Evolutionary conservation across 1,139 yeast genomes (phyloP), one percentile per base, ranked within the genome.

Genomic region (Yamadazyma blattariae): DNA sequence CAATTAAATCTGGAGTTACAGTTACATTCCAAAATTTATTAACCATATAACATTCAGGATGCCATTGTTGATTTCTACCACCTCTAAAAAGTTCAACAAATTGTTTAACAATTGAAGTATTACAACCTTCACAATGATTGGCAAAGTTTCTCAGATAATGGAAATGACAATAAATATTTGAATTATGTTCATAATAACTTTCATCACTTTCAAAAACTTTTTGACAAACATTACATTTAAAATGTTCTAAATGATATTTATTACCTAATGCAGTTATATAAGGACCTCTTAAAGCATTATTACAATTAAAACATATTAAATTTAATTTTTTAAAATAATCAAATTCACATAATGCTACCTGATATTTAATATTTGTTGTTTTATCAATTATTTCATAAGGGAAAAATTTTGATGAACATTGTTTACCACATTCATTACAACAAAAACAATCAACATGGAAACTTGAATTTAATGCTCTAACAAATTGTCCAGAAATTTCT

Each of bases 11-110:
- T 0, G 84, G 75, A 3, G 82, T 71, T n/a, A 89, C 68, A 40
- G 82, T 77, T 18, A 90, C 96, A 53, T 88, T 90, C 98, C 98
- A 94, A 52, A 89, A 90, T 56, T 90, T 90, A 65, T 86, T 90
- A 33, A 92, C 95, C 90, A 94, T 94, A 56, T 89, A 94, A 64
- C 98, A 94, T 57, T 94, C 98, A 3, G 97, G 97, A 58, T 94
- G 99, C 98, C 98, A 94, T 54, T 89, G 96, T 56, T 90, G 96
- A 45, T 85, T 84, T 48, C 85, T 74, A n/a, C 97, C 97, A 32
- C 96, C 96, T 47, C 95, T 73, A 45, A 80, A 87, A 32, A 92
- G 78, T 57, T 92, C 97, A 25, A 90, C 96, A 60, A 89, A 92
- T 56, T 92, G 97, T 51, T 90, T 90, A 23, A 94, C 78, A 37